Conservation (phyloP, 192 early-diverging fungal genomes). For the Funneliformis mosseae region DNA sequence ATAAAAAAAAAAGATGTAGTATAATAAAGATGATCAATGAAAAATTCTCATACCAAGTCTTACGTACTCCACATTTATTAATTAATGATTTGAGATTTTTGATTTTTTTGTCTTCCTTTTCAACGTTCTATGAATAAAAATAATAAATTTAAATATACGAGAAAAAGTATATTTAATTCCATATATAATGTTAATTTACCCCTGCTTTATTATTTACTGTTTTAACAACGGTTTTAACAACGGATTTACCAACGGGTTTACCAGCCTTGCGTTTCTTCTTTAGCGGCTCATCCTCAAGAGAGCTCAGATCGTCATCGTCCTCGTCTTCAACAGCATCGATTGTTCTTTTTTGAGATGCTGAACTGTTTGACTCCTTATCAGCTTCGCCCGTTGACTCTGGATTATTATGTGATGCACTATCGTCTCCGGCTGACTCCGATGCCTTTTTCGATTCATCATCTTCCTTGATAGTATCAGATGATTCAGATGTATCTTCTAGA, state of each 20-base stretch:
- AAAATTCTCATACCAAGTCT: conserved; percentile 4
- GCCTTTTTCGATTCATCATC: neutral
- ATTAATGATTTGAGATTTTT: conserved; percentile 7
- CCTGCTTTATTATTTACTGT: neutral
- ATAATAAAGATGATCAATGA: neutral
- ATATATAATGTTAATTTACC: no score
- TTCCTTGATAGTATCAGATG: neutral
- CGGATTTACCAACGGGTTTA: neutral
- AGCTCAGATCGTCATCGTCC: neutral
- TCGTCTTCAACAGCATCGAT: neutral
- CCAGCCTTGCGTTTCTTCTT: neutral
- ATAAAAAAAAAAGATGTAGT: neutral
- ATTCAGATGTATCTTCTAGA: neutral
- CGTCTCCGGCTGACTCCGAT: neutral
- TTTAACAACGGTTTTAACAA: neutral
- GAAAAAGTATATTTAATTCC: neutral
- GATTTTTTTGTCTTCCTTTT: conserved; percentile 1
- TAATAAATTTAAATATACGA: neutral
- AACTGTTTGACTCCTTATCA: neutral
- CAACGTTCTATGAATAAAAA: neutral
- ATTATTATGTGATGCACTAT: neutral
- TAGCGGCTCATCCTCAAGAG: neutral
- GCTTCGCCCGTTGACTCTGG: neutral
- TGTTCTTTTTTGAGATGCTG: neutral
- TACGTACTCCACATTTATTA: conserved; percentile 23